A percentile compares a stretch with the other conserved stretches of the same genome.
Conservation (phyloP, 305 asterid species). For the Fraxinus sp. region DNA sequence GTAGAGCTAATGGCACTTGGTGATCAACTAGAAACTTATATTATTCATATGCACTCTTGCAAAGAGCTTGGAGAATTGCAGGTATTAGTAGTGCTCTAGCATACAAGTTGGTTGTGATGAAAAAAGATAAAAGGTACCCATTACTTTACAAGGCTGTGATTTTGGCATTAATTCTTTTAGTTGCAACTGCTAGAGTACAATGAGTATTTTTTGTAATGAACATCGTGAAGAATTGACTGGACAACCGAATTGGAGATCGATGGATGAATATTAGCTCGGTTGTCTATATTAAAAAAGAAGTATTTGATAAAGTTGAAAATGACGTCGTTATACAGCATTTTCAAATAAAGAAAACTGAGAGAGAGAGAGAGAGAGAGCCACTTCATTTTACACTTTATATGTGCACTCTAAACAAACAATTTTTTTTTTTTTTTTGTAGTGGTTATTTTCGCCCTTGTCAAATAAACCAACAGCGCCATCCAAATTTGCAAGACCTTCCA, state of each 20-base stretch:
- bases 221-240: not conserved
- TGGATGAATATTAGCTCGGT: not conserved
- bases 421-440: not conserved
- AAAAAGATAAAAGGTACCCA: not conserved
- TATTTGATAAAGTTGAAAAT: not conserved
- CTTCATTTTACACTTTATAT: not conserved
- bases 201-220: not conserved
- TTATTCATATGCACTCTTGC: not conserved
- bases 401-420: not conserved
- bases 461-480: conserved; percentile 13
- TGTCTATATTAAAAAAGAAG: not conserved
- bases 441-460: not conserved
- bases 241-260: not conserved
- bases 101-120: not conserved
- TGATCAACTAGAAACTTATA: not conserved
- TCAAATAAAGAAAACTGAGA: not conserved
- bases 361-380: not conserved
- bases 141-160: not conserved
- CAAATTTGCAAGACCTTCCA: not conserved
- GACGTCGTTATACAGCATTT: not conserved
- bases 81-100: not conserved
- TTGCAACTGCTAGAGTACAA: not conserved
- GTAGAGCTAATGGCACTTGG: not conserved
- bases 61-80: not conserved
- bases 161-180: not conserved